These are phyloP conservation scores for Cinnamomum chago DNA, from an alignment of 164 flowering plant genomes.

Conservation along the genomic window DNA sequence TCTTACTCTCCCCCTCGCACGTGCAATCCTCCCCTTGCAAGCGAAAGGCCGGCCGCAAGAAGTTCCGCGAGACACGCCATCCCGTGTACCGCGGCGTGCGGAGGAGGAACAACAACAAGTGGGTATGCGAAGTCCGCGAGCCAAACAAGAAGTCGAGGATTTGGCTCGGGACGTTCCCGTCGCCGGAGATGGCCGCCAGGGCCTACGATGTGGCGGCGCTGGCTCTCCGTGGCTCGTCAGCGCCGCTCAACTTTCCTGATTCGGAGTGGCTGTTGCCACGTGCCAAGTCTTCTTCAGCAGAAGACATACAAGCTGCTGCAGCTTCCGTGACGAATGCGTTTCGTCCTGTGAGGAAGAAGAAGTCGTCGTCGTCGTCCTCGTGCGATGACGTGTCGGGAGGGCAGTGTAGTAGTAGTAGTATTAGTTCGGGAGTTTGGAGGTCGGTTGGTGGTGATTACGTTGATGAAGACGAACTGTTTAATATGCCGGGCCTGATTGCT, in stretches of 20 bases:
- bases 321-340: slow-evolving; percentile 63
- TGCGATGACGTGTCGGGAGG: background rate
- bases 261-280: slow-evolving; percentile 57
- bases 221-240: slow-evolving; percentile 52
- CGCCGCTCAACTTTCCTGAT: slow-evolving; percentile 75
- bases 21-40: slow-evolving; percentile 24
- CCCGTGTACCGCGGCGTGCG: slow-evolving; percentile 62
- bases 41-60: slow-evolving; percentile 52
- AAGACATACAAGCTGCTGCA: slow-evolving; percentile 71
- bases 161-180: slow-evolving; percentile 66
- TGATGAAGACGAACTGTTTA: background rate
- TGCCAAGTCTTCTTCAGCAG: slow-evolving; percentile 35
- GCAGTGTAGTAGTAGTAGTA: too few species aligned
- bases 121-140: slow-evolving; percentile 77
- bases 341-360: slow-evolving; percentile 11
- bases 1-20: background rate
- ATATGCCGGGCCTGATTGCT: background rate
- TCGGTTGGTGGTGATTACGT: background rate
- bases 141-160: slow-evolving; percentile 59
- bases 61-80: slow-evolving; percentile 63
- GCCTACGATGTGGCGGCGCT: slow-evolving; percentile 71
- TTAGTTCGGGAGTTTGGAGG: background rate
- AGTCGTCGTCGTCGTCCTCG: background rate
- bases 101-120: slow-evolving; percentile 38
- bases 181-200: slow-evolving; percentile 66